Base-by-base conservation (phyloP, 805 yeast species). In the Huiozyma naganishii region DNA sequence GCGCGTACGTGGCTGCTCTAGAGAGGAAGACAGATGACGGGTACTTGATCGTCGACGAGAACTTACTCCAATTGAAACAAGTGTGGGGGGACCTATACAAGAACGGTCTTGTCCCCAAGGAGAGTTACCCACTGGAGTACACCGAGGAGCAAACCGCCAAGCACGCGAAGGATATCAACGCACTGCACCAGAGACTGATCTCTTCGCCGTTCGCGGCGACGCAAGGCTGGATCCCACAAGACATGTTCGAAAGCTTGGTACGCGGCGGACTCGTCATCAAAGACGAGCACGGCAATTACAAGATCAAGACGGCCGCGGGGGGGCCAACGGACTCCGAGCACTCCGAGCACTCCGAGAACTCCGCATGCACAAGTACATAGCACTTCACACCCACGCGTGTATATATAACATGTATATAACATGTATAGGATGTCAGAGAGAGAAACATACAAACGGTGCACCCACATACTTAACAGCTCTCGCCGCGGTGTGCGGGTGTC, bases 201-300 rank as follows among this genome's bases (percentile, higher is more conserved):
- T 70, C 79, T 6, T 73, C 79, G 41, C 96, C 97, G 36, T 89
- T 87, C 64, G 81, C 85, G 29, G 90, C 90, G 39, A 83, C 96
- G 27, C 83, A 84, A 43, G 96, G 96, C 5, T 90, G 97, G 95
- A 75, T 92, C 45, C 96, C 97, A 12, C 95, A 87, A 59, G 95
- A 87, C 58, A 78, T 87, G 83, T 89, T 90, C 57, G 81, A 77
- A 32, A 74, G 75, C 40, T 70, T 86, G 54, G 63, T 78, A 36
- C 76, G 77, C 17, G 79, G 79, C 48, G 92, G 90, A 0, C 70
- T 81, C 45, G 69, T 90, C 45, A 77, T 75, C 43, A 73, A 78
- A 48, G 72, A 72, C 13, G 76, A 73, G 17, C 76, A 77, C 29
- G 83, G 82, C 30, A 72, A 77, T 51, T 79, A 75, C 58, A 33